These are phyloP conservation scores for Cyphellophora europaea DNA, from an alignment of 2,329 filamentous ascomycete species.

Conservation along the genomic window DNA sequence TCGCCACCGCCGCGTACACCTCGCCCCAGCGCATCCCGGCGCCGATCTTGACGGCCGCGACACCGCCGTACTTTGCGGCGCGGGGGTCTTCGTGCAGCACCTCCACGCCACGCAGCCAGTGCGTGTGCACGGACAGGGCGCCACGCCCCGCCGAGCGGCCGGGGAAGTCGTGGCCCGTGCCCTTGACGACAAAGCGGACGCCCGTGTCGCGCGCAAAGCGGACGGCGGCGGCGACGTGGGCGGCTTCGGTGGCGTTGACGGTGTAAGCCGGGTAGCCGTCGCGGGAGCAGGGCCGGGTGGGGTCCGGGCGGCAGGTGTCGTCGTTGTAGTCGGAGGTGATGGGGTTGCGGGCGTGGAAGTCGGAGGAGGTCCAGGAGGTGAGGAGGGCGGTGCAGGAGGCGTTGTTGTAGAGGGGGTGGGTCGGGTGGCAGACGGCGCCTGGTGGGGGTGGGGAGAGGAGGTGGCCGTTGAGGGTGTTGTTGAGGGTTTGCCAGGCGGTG, in stretches of 20 bases:
- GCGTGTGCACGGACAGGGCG: conserved; percentile 5
- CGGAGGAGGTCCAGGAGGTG: conserved; percentile 24
- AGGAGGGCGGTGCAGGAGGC: conserved; percentile 24
- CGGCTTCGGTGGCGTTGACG: conserved; percentile 24
- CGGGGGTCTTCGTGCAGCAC: conserved; percentile 1
- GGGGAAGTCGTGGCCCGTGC: conserved; percentile 44
- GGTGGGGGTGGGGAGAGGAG: conserved; percentile 30
- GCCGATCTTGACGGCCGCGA: conserved; percentile 43
- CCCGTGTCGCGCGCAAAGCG: conserved; percentile 26
- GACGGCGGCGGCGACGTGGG: conserved; percentile 26
- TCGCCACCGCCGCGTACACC: conserved; percentile 40
- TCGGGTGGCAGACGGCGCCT: conserved; percentile 36
- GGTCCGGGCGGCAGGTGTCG: conserved; percentile 39
- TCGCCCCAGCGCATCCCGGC: conserved; percentile 46
- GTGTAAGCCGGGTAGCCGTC: conserved; percentile 24
- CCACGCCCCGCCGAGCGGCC: conserved; percentile 1
- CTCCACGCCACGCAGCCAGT: conserved; percentile 3
- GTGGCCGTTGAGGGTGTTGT: conserved; percentile 27
- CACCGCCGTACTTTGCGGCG: conserved; percentile 19
- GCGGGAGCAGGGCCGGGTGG: conserved; percentile 19
- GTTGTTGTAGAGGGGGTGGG: conserved; percentile 22
- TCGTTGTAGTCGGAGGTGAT: conserved; percentile 38
- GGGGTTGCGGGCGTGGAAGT: conserved; percentile 30
- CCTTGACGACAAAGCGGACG: conserved; percentile 38
- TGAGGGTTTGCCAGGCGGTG: conserved; percentile 27